phyloP scores from a whole-genome alignment of 2,329 filamentous ascomycete species.

The Amesomyces nigricolor region DNA sequence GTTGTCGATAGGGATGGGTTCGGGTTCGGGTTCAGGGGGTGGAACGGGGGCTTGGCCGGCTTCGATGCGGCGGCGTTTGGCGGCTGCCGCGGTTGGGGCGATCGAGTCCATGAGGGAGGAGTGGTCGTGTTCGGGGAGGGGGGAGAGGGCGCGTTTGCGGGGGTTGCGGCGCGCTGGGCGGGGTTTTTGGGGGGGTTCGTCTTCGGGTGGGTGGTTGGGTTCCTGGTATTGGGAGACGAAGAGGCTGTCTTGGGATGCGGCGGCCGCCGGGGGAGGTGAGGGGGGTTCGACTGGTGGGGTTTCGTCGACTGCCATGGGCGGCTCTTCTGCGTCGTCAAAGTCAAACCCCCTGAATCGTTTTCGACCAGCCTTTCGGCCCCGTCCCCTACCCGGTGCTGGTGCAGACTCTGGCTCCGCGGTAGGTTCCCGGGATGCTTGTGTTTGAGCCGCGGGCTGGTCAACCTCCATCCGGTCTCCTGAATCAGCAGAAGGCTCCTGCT shows the following conservation, averaged over 20 bases:
- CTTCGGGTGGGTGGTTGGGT: constrained; percentile 12
- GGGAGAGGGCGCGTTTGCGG: constrained; percentile 44
- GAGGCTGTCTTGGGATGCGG: constrained; percentile 39
- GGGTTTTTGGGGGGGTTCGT: background rate
- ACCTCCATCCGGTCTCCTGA: constrained; percentile 25
- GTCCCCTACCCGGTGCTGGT: constrained; percentile 20
- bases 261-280: constrained; percentile 1
- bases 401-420: constrained; percentile 25
- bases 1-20: constrained; percentile 24
- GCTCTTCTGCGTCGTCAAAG: constrained; percentile 37
- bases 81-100: constrained; percentile 67
- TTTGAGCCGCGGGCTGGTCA: constrained; percentile 21
- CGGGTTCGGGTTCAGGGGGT: constrained; percentile 25
- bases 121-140: constrained; percentile 37
- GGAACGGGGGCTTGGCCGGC: constrained; percentile 46
- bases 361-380: constrained; percentile 24
- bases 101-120: constrained; percentile 62
- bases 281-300: constrained; percentile 7
- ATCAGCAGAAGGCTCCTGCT: background rate
- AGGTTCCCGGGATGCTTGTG: constrained; percentile 13
- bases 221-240: constrained; percentile 51
- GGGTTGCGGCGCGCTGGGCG: constrained; percentile 23
- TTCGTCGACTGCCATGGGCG: constrained; percentile 25
- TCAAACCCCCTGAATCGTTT: constrained; percentile 72
- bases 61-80: constrained; percentile 71